These are phyloP conservation scores for Cymbidium sinense DNA, from an alignment of 106 monocot species.

Conservation along the genomic window DNA sequence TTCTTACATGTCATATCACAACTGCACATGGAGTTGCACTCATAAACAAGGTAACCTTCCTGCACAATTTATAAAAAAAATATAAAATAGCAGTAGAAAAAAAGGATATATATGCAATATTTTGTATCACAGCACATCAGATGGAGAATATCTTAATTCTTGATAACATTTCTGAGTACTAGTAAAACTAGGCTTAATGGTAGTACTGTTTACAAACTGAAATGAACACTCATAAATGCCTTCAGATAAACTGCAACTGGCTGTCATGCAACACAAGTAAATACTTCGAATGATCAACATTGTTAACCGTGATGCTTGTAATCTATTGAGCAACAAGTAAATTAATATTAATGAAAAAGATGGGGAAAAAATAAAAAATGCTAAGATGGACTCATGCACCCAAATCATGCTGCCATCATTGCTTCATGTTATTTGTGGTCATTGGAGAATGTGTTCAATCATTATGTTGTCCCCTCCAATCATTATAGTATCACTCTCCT, in stretches of 20 bases:
- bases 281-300: background rate
- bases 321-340: no score
- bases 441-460: no score
- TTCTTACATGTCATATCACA: slow-evolving; percentile 78
- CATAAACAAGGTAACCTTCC: slow-evolving; percentile 80
- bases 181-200: background rate
- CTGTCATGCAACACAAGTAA: background rate
- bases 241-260: background rate
- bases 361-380: background rate
- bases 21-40: slow-evolving; percentile 86
- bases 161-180: background rate
- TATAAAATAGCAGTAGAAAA: background rate
- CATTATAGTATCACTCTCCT: no score
- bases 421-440: no score
- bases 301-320: background rate
- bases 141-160: background rate
- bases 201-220: background rate
- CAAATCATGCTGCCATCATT: no score
- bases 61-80: slow-evolving; percentile 20
- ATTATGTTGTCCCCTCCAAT: no score
- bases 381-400: no score
- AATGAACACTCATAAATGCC: background rate
- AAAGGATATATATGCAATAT: no score
- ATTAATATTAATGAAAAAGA: no score
- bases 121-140: no score